phyloP scores from a whole-genome alignment of 2,329 filamentous ascomycete species.

The Monosporascus sp. region DNA sequence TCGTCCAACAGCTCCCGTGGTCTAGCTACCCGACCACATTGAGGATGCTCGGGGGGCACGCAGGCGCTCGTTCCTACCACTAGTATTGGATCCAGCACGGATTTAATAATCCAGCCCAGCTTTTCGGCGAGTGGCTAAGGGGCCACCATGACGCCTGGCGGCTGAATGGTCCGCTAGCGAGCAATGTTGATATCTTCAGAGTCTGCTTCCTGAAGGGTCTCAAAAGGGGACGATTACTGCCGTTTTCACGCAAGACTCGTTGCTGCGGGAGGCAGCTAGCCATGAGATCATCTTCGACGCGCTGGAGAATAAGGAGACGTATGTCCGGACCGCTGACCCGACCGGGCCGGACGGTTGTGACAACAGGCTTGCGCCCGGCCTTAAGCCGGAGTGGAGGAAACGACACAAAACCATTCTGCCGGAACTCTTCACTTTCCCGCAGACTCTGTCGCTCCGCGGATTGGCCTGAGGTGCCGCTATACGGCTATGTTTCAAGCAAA shows the following conservation, averaged over 20 bases:
- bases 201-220: background rate
- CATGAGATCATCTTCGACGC: conserved; percentile 1
- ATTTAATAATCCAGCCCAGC: background rate
- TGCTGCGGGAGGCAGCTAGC: conserved; percentile 2
- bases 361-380: background rate
- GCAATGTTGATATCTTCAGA: conserved; percentile 2
- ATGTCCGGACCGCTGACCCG: background rate
- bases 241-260: background rate
- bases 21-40: background rate
- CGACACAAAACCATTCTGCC: background rate
- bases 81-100: background rate
- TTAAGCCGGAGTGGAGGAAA: background rate
- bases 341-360: background rate
- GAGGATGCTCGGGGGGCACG: background rate
- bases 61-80: conserved; percentile 1
- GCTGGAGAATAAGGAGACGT: background rate
- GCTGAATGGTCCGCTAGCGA: conserved; percentile 1
- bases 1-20: conserved; percentile 2
- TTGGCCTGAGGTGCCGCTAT: conserved; percentile 1
- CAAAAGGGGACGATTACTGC: background rate
- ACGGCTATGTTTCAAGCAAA: background rate
- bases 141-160: background rate
- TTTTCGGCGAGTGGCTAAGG: background rate
- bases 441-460: background rate
- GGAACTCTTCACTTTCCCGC: background rate